Evolutionary conservation across 371 early-diverging fungal genomes (phyloP).

Genomic region (Syncephalastrum racemosum): DNA sequence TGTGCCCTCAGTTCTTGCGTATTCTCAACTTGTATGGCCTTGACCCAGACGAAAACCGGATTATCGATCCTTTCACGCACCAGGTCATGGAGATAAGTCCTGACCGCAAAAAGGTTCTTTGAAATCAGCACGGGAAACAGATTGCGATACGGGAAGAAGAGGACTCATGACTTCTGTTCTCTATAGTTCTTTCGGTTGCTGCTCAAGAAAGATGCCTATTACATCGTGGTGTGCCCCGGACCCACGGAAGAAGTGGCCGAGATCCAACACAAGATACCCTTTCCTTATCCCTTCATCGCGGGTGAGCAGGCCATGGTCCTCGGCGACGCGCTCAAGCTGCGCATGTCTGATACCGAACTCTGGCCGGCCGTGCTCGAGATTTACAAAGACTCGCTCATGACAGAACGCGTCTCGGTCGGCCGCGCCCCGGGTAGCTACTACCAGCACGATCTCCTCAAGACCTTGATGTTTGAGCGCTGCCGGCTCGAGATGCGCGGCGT

Average conservation of each 20-base stretch:
- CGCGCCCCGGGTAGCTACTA: conserved; percentile 34
- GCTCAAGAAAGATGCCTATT: conserved; percentile 42
- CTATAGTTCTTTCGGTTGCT: conserved; percentile 32
- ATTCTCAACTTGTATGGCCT: conserved; percentile 43
- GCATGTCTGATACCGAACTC: conserved; percentile 30
- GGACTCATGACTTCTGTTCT: conserved; percentile 1
- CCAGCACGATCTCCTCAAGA: conserved; percentile 38
- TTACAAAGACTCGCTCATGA: conserved; percentile 11
- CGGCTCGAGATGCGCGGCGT: conserved; percentile 42
- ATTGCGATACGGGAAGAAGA: not conserved
- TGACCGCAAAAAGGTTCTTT: conserved; percentile 22
- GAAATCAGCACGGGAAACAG: not conserved
- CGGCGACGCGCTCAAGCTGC: conserved; percentile 30
- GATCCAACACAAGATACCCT: conserved; percentile 27
- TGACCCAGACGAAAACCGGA: conserved; percentile 19
- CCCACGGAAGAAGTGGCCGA: conserved; percentile 18
- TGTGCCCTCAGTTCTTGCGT: conserved; percentile 36
- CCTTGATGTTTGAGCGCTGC: conserved; percentile 67
- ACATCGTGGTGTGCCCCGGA: conserved; percentile 44
- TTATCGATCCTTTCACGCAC: conserved; percentile 33
- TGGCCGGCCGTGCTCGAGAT: conserved; percentile 40
- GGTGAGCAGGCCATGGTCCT: conserved; percentile 29
- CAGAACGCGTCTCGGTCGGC: conserved; percentile 28
- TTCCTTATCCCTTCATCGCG: conserved; percentile 41
- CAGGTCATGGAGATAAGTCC: conserved; percentile 19